Evolutionary conservation across 345 rosid genomes (phyloP).

Genomic region (Gossypium ekmanianum): DNA sequence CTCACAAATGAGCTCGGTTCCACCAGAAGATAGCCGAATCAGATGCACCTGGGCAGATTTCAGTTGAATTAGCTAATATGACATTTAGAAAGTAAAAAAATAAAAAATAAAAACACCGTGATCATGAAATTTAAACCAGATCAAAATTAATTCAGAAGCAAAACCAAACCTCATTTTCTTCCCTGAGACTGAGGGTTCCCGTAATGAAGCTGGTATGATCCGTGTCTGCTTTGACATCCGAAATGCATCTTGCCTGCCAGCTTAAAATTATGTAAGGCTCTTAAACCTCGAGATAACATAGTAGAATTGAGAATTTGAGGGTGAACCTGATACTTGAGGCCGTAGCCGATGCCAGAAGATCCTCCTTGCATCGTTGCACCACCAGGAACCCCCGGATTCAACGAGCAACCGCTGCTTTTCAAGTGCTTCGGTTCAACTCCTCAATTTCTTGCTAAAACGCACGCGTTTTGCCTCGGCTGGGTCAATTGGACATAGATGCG

Average conservation of each 20-base stretch:
- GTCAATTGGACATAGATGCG: background rate
- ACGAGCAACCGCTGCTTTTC: background rate
- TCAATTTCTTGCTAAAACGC: background rate
- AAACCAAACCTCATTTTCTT: constrained; percentile 91
- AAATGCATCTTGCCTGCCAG: constrained; percentile 79
- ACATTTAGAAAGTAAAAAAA: background rate
- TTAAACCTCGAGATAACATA: background rate
- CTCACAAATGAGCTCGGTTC: constrained; percentile 84
- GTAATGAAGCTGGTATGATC: constrained; percentile 95
- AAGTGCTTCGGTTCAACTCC: background rate
- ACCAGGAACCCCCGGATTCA: background rate
- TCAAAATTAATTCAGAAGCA: background rate
- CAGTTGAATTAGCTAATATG: background rate
- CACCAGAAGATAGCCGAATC: constrained; percentile 80
- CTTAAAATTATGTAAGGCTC: constrained; percentile 5
- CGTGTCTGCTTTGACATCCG: constrained; percentile 90
- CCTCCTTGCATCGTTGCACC: constrained; percentile 42
- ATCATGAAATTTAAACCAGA: constrained; percentile 4
- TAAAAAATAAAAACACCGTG: background rate
- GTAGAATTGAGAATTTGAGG: background rate
- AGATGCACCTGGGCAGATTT: constrained; percentile 66
- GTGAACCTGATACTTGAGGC: constrained; percentile 82
- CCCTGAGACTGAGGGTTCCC: constrained; percentile 85
- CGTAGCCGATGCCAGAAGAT: constrained; percentile 80
- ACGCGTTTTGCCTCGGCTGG: background rate